Percentiles rank a stretch among this genome's conserved stretches.
Evolutionary conservation across 208 protist species (phyloP).

Genomic region (Herpetomonas samuelpessoai): DNA sequence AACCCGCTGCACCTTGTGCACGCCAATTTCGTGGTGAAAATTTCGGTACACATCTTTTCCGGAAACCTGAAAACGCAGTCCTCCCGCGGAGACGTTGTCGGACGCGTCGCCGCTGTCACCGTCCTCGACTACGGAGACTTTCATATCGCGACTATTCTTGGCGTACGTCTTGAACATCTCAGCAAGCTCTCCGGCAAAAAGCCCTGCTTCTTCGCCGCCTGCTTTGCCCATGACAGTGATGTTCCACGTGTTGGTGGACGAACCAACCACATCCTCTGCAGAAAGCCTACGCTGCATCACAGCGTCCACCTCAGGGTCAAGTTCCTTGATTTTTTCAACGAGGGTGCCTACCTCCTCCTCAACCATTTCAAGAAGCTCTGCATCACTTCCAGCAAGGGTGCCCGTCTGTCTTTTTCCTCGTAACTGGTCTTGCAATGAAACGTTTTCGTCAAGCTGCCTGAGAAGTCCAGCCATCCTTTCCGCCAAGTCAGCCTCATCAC

Average conservation of each 20-base stretch:
- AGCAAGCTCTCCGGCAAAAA: conserved; percentile 82
- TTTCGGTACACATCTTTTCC: conserved; percentile 77
- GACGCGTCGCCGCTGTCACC: conserved; percentile 23
- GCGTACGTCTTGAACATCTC: conserved; percentile 77
- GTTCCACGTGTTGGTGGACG: conserved; percentile 65
- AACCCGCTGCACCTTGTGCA: conserved; percentile 91
- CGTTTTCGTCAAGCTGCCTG: conserved; percentile 64
- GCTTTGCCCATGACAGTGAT: conserved; percentile 72
- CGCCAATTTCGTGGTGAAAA: conserved; percentile 86
- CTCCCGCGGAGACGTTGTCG: conserved; percentile 5
- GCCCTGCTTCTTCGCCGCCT: conserved; percentile 80
- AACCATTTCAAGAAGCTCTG: conserved; percentile 68
- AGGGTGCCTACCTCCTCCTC: conserved; percentile 66
- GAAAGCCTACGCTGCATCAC: conserved; percentile 67
- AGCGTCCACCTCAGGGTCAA: conserved; percentile 53
- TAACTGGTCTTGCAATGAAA: conserved; percentile 42
- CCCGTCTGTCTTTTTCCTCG: conserved; percentile 7
- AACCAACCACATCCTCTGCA: conserved; percentile 69
- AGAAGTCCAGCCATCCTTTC: conserved; percentile 38
- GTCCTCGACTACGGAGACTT: conserved; percentile 27
- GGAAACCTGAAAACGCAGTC: conserved; percentile 38
- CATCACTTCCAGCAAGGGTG: conserved; percentile 34
- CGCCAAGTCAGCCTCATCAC: conserved; percentile 70
- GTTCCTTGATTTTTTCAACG: conserved; percentile 28
- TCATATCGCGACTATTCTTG: conserved; percentile 35